phyloP scores from a whole-genome alignment of 2,329 filamentous ascomycete species.

The Bretziella fagacearum region DNA sequence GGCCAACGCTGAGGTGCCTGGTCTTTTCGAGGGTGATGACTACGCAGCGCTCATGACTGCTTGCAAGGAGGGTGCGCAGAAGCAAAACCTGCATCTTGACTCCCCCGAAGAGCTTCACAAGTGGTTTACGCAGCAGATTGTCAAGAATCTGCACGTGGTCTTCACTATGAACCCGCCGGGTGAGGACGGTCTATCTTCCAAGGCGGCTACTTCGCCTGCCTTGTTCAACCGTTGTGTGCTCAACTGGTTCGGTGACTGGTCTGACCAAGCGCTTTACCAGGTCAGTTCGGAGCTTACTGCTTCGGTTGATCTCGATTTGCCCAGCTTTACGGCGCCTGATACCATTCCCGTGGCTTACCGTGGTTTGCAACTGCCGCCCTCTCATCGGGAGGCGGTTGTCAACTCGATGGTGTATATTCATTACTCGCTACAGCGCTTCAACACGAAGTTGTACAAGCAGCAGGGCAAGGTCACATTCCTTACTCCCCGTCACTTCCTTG shows the following conservation, averaged over 20 bases:
- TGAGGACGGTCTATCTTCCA: slow-evolving; percentile 83
- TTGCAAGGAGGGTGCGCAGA: slow-evolving; percentile 94
- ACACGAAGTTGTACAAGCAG: slow-evolving; percentile 71
- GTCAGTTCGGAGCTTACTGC: slow-evolving; percentile 91
- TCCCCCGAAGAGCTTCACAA: slow-evolving; percentile 99
- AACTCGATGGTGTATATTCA: slow-evolving; percentile 99
- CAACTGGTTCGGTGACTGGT: slow-evolving; percentile 99
- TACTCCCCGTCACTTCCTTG: slow-evolving; percentile 90
- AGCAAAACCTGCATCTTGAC: slow-evolving; percentile 85
- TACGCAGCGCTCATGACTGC: slow-evolving; percentile 97
- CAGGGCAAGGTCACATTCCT: slow-evolving; percentile 86
- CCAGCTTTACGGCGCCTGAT: slow-evolving; percentile 72
- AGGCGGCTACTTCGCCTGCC: slow-evolving; percentile 91
- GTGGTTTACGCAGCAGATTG: slow-evolving; percentile 99
- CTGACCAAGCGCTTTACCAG: slow-evolving; percentile 95
- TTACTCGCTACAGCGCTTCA: slow-evolving; percentile 83
- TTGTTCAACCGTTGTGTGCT: slow-evolving; percentile 99
- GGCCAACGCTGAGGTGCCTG: slow-evolving; percentile 97
- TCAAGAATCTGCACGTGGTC: slow-evolving; percentile 96
- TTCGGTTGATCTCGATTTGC: slow-evolving; percentile 83
- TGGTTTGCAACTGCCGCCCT: slow-evolving; percentile 65
- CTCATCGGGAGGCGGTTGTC: slow-evolving; percentile 79
- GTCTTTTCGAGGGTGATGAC: slow-evolving; percentile 97
- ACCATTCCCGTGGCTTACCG: slow-evolving; percentile 87
- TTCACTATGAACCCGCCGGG: slow-evolving; percentile 97